Conservation (phyloP, 345 rosid genomes). For the Dimocarpus longan region DNA sequence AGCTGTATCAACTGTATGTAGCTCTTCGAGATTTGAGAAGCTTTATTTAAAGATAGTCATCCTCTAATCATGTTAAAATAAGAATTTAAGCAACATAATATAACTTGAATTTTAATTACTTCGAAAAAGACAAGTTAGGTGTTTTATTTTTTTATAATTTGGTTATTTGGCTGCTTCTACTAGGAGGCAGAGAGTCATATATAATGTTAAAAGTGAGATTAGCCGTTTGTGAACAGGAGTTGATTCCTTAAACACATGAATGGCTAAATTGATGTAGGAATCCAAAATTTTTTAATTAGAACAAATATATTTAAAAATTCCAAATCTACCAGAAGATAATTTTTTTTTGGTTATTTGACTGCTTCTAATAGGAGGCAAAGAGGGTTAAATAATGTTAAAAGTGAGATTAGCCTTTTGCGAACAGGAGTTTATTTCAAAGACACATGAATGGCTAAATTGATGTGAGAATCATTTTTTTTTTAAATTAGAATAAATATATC, state of each 20-base stretch:
- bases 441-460: not conserved
- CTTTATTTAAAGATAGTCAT: not conserved
- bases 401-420: not conserved
- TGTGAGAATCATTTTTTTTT: no score
- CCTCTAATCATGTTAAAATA: no score
- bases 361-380: not conserved
- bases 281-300: no score
- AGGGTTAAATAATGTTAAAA: not conserved
- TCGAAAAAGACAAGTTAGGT: not conserved
- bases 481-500: no score
- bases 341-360: no score
- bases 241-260: not conserved
- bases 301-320: no score
- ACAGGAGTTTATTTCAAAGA: not conserved
- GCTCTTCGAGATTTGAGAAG: constrained; percentile 15
- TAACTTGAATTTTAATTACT: not conserved
- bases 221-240: not conserved
- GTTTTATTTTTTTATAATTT: not conserved
- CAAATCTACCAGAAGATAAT: no score
- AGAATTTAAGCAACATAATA: no score
- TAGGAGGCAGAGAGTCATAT: not conserved
- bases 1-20: constrained; percentile 1
- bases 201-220: not conserved
- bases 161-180: not conserved
- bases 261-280: not conserved